These are phyloP conservation scores for Candida pseudoviswanathii DNA, from an alignment of 1,139 yeast species.

Conservation along the genomic window DNA sequence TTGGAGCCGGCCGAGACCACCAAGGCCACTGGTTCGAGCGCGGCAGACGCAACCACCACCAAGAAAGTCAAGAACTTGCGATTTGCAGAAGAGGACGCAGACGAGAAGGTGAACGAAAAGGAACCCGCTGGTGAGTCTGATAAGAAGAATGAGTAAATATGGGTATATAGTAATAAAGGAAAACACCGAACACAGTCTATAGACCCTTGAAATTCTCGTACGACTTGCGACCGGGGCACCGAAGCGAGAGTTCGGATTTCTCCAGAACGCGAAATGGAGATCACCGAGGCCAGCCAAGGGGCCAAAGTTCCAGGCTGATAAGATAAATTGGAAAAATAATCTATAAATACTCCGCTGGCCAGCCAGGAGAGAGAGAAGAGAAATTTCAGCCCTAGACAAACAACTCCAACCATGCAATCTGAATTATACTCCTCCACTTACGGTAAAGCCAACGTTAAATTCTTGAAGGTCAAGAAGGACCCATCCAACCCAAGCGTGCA, in stretches of 20 bases:
- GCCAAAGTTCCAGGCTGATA: background rate
- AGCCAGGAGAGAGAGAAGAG: background rate
- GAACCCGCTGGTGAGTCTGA: slow-evolving; percentile 10
- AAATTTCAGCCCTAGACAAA: slow-evolving; percentile 1
- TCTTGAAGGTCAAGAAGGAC: slow-evolving; percentile 82
- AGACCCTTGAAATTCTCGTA: background rate
- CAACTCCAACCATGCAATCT: slow-evolving; percentile 10
- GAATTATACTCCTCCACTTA: slow-evolving; percentile 57
- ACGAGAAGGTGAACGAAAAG: slow-evolving; percentile 16
- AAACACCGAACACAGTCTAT: background rate
- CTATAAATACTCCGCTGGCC: background rate
- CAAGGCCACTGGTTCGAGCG: slow-evolving; percentile 11
- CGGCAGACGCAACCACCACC: slow-evolving; percentile 11
- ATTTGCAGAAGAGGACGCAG: slow-evolving; percentile 32
- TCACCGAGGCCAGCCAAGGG: background rate
- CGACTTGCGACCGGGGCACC: background rate
- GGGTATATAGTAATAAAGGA: background rate
- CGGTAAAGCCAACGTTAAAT: slow-evolving; percentile 91
- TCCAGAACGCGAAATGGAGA: slow-evolving; percentile 2
- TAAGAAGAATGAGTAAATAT: slow-evolving; percentile 13
- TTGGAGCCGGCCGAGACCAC: slow-evolving; percentile 12
- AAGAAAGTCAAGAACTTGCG: slow-evolving; percentile 40
- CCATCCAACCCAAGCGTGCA: slow-evolving; percentile 69
- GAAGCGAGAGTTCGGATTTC: background rate
- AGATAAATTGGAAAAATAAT: background rate